Percentiles rank a stretch among this genome's conserved stretches.
phyloP scores from a whole-genome alignment of 495 filamentous ascomycete genomes.

The Aspergillus bertholletiae region DNA sequence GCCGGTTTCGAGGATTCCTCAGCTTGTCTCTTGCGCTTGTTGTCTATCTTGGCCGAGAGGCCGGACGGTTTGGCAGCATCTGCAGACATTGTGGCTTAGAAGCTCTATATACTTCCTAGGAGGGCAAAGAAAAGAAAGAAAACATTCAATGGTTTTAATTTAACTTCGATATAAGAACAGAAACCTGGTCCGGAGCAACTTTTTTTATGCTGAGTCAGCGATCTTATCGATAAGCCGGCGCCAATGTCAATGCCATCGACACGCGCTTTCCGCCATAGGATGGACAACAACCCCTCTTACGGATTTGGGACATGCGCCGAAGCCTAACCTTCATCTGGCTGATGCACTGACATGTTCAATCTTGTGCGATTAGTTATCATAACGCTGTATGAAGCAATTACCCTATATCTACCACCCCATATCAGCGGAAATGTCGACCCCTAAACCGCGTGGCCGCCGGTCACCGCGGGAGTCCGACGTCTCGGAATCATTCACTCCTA shows the following conservation, averaged over 20 bases:
- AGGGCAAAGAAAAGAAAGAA: not conserved
- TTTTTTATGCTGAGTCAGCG: slow-evolving; percentile 20
- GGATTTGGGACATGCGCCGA: not conserved
- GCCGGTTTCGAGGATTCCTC: slow-evolving; percentile 40
- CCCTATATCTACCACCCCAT: not conserved
- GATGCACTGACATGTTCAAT: not conserved
- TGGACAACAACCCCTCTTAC: not conserved
- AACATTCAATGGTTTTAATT: not conserved
- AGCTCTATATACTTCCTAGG: not conserved
- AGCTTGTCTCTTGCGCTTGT: slow-evolving; percentile 51
- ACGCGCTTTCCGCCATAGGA: not conserved
- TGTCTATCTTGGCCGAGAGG: slow-evolving; percentile 38
- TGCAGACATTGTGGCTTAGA: slow-evolving; percentile 11
- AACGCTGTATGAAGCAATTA: not conserved
- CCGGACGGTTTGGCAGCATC: slow-evolving; percentile 15
- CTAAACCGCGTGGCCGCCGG: slow-evolving; percentile 33
- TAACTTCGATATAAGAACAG: no score
- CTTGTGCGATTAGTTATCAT: not conserved
- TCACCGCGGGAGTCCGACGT: slow-evolving; percentile 25
- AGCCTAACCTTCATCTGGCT: not conserved
- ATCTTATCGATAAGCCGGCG: slow-evolving; percentile 21
- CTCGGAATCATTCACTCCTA: slow-evolving; percentile 24
- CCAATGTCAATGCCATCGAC: not conserved
- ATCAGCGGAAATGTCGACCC: slow-evolving; percentile 28
- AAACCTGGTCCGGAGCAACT: slow-evolving; percentile 1